A percentile compares a stretch with the other conserved stretches of the same genome.
Evolutionary conservation across 106 monocot genomes (phyloP).

Genomic region (Alisma plantagoaquatica): DNA sequence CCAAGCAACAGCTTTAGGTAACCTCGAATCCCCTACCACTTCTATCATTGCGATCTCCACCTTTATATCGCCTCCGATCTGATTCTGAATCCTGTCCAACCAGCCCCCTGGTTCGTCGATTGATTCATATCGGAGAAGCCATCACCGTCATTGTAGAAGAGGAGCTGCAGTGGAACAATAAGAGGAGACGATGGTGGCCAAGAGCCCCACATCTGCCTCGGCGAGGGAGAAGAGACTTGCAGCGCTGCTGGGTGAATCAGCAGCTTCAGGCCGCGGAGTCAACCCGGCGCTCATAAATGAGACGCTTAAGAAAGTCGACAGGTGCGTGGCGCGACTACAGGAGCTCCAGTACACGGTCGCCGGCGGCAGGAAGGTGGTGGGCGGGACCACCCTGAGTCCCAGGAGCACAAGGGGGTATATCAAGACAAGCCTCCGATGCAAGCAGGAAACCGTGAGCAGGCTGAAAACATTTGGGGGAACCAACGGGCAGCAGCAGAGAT

Average conservation of each 20-base stretch:
- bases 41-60: too few species aligned
- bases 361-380: slow-evolving; percentile 55
- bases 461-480: slow-evolving; percentile 28
- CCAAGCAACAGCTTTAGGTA: too few species aligned
- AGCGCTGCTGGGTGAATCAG: too few species aligned
- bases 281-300: slow-evolving; percentile 63
- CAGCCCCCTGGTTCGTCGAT: too few species aligned
- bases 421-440: slow-evolving; percentile 80
- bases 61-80: too few species aligned
- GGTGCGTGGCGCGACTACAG: slow-evolving; percentile 77
- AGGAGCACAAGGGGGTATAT: slow-evolving; percentile 68
- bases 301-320: slow-evolving; percentile 75
- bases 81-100: too few species aligned
- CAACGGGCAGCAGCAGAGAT: slow-evolving; percentile 30
- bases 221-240: slow-evolving; percentile 42
- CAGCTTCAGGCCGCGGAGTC: slow-evolving; percentile 18
- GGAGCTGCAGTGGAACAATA: too few species aligned
- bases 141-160: too few species aligned
- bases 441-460: slow-evolving; percentile 52
- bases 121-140: too few species aligned
- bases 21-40: too few species aligned
- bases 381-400: slow-evolving; percentile 68
- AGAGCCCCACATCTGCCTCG: slow-evolving; percentile 34
- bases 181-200: slow-evolving; percentile 59
- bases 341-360: slow-evolving; percentile 82